Base-by-base conservation (phyloP, 164 flowering plant species). In the Berberis vulgaris region DNA sequence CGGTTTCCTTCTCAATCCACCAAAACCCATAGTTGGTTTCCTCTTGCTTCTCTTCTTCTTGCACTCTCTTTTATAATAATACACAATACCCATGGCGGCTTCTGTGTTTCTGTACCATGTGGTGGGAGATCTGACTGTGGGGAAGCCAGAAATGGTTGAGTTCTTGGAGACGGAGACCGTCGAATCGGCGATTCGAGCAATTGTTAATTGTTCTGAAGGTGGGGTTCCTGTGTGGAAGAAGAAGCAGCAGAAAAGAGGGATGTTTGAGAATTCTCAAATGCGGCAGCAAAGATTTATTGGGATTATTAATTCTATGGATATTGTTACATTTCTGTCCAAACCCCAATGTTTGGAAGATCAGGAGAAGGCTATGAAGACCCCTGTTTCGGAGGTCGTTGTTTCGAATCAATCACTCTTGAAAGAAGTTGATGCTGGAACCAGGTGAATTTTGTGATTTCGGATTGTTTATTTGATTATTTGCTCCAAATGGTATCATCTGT, bases 91-190 rank as follows among this genome's bases (percentile, higher is more conserved):
- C 26, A 26, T 26, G 26, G 26, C 90, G 98, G 92, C 98, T 2
- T 83, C 98, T 41, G 95, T 94, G 74, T 89, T 94, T 65, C 58
- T 94, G 54, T 83, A 88, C 68, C 97, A 91, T 63, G 97, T 94
- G 54, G 91, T 91, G 43, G 98, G 97, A 4, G 97, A 94, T 83
- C 86, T 94, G 75, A 94, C 98, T 49, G 97, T 91, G 59, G 98
- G 96, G 66, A 91, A 94, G 75, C 97, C 96, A 2, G 93, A 84
- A 74, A 64, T 94, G 72, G 84, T 79, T 41, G 99, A 94, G 69
- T 91, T 94, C 63, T 52, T 7, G 11, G 97, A 88, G 73, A 78
- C 83, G 5, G 97, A 91, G 72, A 85, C 88, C 38, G 84, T 94
- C 41, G 96, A 85, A 46, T 72, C 93, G 39, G 99, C 99, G 7